A percentile compares a stretch with the other conserved stretches of the same genome.
These are phyloP conservation scores for Ascochyta fabae DNA, from an alignment of 2,329 filamentous ascomycete species.

Conservation along the genomic window DNA sequence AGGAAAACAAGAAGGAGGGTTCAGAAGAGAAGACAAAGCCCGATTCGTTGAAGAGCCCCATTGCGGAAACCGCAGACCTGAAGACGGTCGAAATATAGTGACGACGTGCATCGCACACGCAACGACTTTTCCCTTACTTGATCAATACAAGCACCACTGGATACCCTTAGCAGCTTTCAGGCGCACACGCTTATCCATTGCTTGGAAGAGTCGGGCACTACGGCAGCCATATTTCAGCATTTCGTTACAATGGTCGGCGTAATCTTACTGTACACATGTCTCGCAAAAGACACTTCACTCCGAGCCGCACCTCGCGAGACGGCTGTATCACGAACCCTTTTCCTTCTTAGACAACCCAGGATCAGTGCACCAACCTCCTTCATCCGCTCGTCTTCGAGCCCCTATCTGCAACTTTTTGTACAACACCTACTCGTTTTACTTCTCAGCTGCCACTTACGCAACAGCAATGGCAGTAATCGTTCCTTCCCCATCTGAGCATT, in stretches of 20 bases:
- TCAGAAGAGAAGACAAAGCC: constrained; percentile 31
- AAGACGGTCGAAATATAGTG: constrained; percentile 57
- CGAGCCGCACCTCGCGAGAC: constrained; percentile 9
- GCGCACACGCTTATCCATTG: background rate
- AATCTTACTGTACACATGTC: constrained; percentile 18
- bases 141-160: constrained; percentile 11
- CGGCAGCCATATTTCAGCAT: constrained; percentile 9
- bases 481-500: constrained; percentile 13
- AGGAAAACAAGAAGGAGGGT: constrained; percentile 43
- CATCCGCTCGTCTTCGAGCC: background rate
- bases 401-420: constrained; percentile 19
- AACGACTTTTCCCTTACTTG: background rate
- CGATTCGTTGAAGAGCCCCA: constrained; percentile 38
- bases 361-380: background rate
- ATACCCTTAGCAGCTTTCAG: constrained; percentile 14
- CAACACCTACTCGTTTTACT: constrained; percentile 16
- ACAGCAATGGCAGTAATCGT: background rate
- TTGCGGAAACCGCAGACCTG: constrained; percentile 49
- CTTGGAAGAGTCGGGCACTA: background rate
- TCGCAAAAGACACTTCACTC: background rate
- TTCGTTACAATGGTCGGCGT: constrained; percentile 18
- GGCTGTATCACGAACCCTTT: constrained; percentile 22
- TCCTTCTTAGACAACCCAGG: constrained; percentile 11
- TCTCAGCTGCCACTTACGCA: constrained; percentile 7
- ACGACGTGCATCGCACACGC: background rate